These are phyloP conservation scores for Colletotrichum somersetense DNA, from an alignment of 2,329 filamentous ascomycete genomes.

Conservation along the genomic window DNA sequence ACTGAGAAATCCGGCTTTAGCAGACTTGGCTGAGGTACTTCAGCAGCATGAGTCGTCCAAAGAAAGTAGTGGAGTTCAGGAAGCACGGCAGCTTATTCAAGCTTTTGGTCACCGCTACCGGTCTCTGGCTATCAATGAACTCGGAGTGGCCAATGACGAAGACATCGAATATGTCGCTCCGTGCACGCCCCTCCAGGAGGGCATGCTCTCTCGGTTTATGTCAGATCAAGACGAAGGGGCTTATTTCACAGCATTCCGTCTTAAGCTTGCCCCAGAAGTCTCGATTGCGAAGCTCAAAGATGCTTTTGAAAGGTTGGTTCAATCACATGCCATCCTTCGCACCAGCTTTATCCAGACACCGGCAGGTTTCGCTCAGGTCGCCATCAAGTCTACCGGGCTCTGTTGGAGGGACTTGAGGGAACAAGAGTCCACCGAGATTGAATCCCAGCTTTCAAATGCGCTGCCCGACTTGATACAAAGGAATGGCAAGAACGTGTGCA, in stretches of 20 bases:
- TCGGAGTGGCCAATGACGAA: constrained; percentile 36
- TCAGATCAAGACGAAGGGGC: constrained; percentile 64
- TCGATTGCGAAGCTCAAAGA: constrained; percentile 61
- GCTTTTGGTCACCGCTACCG: constrained; percentile 74
- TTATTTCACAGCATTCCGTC: constrained; percentile 84
- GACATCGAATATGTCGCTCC: constrained; percentile 81
- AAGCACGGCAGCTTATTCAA: constrained; percentile 70
- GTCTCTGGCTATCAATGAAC: constrained; percentile 61
- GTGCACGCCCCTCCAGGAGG: constrained; percentile 88
- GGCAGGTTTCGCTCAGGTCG: constrained; percentile 82
- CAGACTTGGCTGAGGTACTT: constrained; percentile 59
- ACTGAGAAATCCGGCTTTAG: constrained; percentile 70
- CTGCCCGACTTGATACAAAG: constrained; percentile 65
- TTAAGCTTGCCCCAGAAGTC: constrained; percentile 62
- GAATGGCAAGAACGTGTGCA: constrained; percentile 62
- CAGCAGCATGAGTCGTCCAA: constrained; percentile 36
- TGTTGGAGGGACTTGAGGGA: constrained; percentile 58
- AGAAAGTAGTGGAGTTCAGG: constrained; percentile 51
- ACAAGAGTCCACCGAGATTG: constrained; percentile 48
- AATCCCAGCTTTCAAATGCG: constrained; percentile 50
- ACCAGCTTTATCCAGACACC: constrained; percentile 79
- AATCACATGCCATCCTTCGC: constrained; percentile 73
- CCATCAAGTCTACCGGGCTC: constrained; percentile 60
- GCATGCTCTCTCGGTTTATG: constrained; percentile 81
- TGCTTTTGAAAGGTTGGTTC: constrained; percentile 70